phyloP scores from a whole-genome alignment of 371 early-diverging fungal genomes.

The Fennellomyces sp. region DNA sequence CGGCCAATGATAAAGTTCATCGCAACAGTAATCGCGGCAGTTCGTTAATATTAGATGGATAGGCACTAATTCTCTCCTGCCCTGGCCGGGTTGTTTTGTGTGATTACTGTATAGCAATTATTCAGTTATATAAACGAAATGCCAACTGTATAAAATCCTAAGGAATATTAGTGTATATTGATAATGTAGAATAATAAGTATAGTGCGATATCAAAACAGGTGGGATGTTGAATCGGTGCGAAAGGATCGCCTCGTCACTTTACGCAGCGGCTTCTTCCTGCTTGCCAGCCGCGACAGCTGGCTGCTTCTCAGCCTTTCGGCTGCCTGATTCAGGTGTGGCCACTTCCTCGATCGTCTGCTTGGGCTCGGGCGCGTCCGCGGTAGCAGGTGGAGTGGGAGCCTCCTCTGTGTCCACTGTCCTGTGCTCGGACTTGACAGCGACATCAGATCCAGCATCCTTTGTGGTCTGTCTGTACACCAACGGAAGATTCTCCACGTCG shows the following conservation, averaged over 20 bases:
- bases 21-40: constrained; percentile 16
- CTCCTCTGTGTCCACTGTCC: background rate
- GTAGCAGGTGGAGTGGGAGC: background rate
- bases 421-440: background rate
- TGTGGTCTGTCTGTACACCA: constrained; percentile 5
- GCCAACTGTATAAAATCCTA: too few species aligned
- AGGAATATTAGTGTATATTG: background rate
- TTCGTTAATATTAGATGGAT: constrained; percentile 12
- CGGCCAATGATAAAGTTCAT: background rate
- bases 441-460: constrained; percentile 6
- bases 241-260: background rate
- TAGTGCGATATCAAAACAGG: too few species aligned
- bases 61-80: too few species aligned
- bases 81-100: too few species aligned
- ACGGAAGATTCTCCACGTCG: constrained; percentile 13
- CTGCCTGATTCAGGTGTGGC: constrained; percentile 2
- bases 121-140: too few species aligned
- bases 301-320: constrained; percentile 11
- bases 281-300: background rate
- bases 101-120: too few species aligned
- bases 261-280: background rate
- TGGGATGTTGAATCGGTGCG: background rate
- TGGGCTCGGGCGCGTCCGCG: background rate
- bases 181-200: background rate
- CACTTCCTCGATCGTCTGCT: constrained; percentile 1